These are phyloP conservation scores for Cydonia oblonga DNA, from an alignment of 331 rosid genomes.

Conservation along the genomic window DNA sequence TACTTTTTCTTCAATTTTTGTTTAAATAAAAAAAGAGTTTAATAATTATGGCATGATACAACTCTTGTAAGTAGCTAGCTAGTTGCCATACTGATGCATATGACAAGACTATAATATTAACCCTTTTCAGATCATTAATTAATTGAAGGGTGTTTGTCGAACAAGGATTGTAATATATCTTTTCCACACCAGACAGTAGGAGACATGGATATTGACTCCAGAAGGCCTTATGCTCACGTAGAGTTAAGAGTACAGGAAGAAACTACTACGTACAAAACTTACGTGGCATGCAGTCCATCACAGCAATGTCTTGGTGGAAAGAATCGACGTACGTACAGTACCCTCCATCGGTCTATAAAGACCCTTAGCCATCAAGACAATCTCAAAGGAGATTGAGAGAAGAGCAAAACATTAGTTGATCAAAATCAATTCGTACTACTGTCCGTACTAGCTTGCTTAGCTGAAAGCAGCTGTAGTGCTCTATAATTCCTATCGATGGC, in stretches of 20 bases:
- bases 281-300: conserved; percentile 9
- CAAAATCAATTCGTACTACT: neutral
- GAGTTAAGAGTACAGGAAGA: neutral
- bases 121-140: neutral
- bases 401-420: neutral
- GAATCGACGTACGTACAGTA: neutral
- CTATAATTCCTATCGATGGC: conserved; percentile 3
- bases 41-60: no score
- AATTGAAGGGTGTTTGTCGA: neutral
- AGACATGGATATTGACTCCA: conserved; percentile 52
- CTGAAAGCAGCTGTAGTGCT: neutral
- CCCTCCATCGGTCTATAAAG: conserved; percentile 6
- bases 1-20: no score
- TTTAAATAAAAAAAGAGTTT: no score
- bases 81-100: neutral
- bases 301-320: conserved; percentile 1
- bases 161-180: conserved; percentile 17
- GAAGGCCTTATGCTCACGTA: conserved; percentile 25
- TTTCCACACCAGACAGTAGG: conserved; percentile 34
- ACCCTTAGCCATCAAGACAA: neutral
- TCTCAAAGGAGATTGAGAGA: neutral
- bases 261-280: conserved; percentile 6
- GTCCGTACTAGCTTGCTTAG: neutral
- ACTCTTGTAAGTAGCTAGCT: neutral
- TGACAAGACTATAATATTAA: neutral